Conservation (phyloP, 148 eudicot genomes). For the Camellia granthamiana region DNA sequence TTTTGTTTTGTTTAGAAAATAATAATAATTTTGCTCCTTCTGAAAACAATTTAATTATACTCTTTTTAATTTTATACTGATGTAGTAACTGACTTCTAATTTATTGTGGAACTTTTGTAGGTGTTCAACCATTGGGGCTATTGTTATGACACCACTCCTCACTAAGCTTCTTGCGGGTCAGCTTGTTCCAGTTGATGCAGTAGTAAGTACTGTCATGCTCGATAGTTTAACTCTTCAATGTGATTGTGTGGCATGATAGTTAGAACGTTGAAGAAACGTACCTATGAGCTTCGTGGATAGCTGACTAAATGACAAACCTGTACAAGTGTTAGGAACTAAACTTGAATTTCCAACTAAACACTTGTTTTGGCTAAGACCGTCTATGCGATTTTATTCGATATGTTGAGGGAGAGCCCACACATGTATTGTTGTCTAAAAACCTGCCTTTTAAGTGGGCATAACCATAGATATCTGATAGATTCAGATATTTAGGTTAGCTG, state of each 20-base stretch:
- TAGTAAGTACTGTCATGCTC: slow-evolving; percentile 50
- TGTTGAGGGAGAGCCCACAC: neutral
- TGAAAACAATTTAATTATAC: neutral
- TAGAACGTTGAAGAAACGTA: neutral
- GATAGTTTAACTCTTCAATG: neutral
- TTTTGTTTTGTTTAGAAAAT: neutral
- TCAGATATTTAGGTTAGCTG: neutral
- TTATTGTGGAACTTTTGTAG: slow-evolving; percentile 37
- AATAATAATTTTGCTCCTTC: neutral
- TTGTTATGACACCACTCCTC: slow-evolving; percentile 94
- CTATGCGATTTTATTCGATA: neutral
- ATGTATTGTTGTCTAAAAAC: neutral
- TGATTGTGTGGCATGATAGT: neutral
- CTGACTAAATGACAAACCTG: neutral
- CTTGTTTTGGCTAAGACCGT: neutral
- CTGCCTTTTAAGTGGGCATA: neutral
- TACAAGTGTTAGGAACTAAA: neutral
- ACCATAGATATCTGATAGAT: neutral
- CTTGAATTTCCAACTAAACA: neutral
- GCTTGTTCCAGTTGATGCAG: slow-evolving; percentile 99
- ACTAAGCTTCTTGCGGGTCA: slow-evolving; percentile 98
- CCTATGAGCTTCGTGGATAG: neutral
- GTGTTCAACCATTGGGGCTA: slow-evolving; percentile 97
- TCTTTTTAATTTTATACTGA: neutral
- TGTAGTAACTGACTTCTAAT: slow-evolving; percentile 2